Conservation (phyloP, 345 rosid species). For the Aquilaria malaccensis region DNA sequence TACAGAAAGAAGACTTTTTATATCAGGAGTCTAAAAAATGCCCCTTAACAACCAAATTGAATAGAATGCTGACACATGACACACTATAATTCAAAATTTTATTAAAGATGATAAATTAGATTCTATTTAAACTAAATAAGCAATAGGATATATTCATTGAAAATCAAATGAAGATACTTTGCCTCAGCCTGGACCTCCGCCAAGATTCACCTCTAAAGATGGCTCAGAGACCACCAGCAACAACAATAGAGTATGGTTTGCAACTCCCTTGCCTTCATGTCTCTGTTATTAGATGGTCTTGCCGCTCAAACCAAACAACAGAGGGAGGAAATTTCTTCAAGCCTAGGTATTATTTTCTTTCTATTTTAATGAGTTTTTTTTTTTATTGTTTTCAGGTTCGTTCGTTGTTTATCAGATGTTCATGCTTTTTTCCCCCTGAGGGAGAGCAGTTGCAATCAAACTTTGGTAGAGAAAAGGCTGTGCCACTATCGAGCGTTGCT, state of each 20-base stretch:
- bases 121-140: too few species aligned
- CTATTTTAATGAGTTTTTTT: background rate
- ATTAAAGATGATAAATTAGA: too few species aligned
- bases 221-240: constrained; percentile 9
- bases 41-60: too few species aligned
- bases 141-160: too few species aligned
- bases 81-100: too few species aligned
- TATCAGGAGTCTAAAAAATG: too few species aligned
- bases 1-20: too few species aligned
- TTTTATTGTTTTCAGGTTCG: background rate
- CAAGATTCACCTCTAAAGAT: too few species aligned
- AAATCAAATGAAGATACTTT: too few species aligned
- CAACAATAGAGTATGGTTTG: constrained; percentile 20
- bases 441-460: constrained; percentile 68
- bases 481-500: constrained; percentile 70
- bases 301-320: constrained; percentile 57
- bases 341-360: constrained; percentile 44
- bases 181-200: too few species aligned
- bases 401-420: background rate
- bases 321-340: constrained; percentile 65
- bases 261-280: constrained; percentile 23
- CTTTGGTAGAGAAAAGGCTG: constrained; percentile 63
- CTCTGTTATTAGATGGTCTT: constrained; percentile 42
- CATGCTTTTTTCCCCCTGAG: constrained; percentile 19
- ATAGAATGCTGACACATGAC: too few species aligned